Evolutionary conservation across 176 grass and related monocot species (phyloP).

Genomic region (Alopecurus myosuroides): DNA sequence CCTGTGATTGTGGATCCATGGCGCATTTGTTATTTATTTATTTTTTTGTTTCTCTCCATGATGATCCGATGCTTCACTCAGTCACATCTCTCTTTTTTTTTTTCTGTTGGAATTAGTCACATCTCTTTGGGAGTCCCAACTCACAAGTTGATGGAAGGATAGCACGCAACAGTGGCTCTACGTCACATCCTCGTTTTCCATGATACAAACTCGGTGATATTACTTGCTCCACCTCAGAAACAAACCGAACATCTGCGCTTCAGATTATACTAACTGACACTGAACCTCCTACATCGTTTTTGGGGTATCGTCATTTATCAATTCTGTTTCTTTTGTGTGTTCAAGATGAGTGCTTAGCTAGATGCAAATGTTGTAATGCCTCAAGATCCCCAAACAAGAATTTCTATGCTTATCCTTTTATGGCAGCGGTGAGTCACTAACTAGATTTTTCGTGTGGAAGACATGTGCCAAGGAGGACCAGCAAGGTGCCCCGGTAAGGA

Average conservation of each 20-base stretch:
- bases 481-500: conserved; percentile 6
- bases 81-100: background rate
- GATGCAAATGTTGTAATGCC: conserved; percentile 22
- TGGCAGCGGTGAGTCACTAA: conserved; percentile 4
- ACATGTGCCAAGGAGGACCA: conserved; percentile 23
- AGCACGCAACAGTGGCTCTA: background rate
- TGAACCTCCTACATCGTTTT: background rate
- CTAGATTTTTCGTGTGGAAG: conserved; percentile 24
- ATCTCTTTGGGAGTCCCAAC: conserved; percentile 19
- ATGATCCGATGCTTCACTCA: conserved; percentile 30
- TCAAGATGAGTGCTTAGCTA: conserved; percentile 9
- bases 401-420: conserved; percentile 21
- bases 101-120: conserved; percentile 1
- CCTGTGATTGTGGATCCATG: conserved; percentile 58
- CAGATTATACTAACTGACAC: background rate
- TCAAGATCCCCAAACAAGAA: conserved; percentile 33
- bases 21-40: conserved; percentile 10
- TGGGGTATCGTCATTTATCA: background rate
- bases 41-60: background rate
- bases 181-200: background rate
- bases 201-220: conserved; percentile 1
- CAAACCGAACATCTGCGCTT: background rate
- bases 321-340: background rate
- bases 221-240: background rate
- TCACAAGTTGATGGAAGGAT: conserved; percentile 14